These are phyloP conservation scores for Paramecium biaurelia DNA, from an alignment of 73 alveolate genomes.

Conservation along the genomic window DNA sequence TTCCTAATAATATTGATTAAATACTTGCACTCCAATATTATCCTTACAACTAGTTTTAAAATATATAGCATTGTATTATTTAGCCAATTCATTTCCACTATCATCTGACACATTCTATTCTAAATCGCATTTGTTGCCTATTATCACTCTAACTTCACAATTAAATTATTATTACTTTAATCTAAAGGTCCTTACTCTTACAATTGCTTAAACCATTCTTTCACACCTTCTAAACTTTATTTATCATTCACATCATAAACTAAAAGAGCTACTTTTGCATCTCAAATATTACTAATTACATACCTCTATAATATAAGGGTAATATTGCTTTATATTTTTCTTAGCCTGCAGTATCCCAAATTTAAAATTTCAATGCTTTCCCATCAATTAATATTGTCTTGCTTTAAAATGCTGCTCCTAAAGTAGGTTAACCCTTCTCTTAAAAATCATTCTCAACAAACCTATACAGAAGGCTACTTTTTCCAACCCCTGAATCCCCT, in stretches of 20 bases:
- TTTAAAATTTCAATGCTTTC: conserved; percentile 22
- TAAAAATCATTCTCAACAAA: background rate
- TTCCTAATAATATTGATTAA: background rate
- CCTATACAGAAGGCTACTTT: background rate
- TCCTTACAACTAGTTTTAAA: background rate
- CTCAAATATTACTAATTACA: background rate
- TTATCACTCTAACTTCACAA: background rate
- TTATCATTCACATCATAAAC: conserved; percentile 5
- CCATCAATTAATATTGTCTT: conserved; percentile 34
- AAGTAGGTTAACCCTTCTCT: conserved; percentile 14
- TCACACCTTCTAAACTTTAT: background rate
- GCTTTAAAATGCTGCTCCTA: conserved; percentile 32
- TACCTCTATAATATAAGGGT: conserved; percentile 47
- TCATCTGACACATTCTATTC: background rate
- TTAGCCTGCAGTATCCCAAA: conserved; percentile 83
- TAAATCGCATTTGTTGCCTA: background rate
- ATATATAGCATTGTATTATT: background rate
- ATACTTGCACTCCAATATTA: background rate
- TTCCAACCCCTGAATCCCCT: conserved; percentile 38
- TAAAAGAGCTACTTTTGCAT: conserved; percentile 22
- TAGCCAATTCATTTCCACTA: background rate
- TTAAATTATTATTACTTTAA: background rate
- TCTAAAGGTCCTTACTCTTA: background rate
- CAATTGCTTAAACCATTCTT: conserved; percentile 8
- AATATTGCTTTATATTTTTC: conserved; percentile 76